Base-by-base conservation (phyloP, 805 yeast genomes). In the Myxozyma neotropica region DNA sequence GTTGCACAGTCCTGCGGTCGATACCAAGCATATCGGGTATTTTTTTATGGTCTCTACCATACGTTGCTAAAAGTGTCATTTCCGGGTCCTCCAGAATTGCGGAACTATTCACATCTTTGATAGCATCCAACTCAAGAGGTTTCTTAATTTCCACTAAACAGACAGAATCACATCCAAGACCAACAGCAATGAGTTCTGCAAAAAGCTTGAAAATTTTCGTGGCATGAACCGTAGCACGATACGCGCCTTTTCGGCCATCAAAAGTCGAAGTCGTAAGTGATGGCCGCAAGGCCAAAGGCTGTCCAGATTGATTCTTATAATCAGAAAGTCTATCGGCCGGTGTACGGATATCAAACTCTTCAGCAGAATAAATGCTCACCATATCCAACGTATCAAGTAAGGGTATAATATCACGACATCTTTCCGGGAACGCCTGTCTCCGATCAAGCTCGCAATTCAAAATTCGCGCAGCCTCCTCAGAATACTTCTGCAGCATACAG, bases 361-460 rank as follows among this genome's bases (percentile, higher is more conserved):
- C 59, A 10, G 59, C 59, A 2, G 59, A 55, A 23, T 42, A 55
- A 35, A 49, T 27, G 38, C 55, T 44, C 12, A 17, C 33, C 0
- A 38, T 12, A 33, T 55, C 59, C 33, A 35, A 27, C 8, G 3
- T 27, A 8, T 26, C 33, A 17, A 29, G 23, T 10, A 26, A 26
- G 27, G 43, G 26, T 15, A 27, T n/a, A 13, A 4, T 12, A 40
- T 7, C 31, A 15, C 21, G 39, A n/a, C n/a, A n/a, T 31, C 24
- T 48, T 3, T 21, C 15, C 2, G 53, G 17, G 2, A 19, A 23
- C 2, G 19, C 31, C 17, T 13, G 7, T 2, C n/a, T 13, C n/a
- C 7, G 10, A 17, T 21, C 54, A 15, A 55, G 46, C 17, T 48
- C 50, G 12, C 15, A 8, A n/a, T 57, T 51, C 21, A 57, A 24